Evolutionary conservation across 148 eudicot genomes (phyloP).

Genomic region (Rhododendron kiyosumense): DNA sequence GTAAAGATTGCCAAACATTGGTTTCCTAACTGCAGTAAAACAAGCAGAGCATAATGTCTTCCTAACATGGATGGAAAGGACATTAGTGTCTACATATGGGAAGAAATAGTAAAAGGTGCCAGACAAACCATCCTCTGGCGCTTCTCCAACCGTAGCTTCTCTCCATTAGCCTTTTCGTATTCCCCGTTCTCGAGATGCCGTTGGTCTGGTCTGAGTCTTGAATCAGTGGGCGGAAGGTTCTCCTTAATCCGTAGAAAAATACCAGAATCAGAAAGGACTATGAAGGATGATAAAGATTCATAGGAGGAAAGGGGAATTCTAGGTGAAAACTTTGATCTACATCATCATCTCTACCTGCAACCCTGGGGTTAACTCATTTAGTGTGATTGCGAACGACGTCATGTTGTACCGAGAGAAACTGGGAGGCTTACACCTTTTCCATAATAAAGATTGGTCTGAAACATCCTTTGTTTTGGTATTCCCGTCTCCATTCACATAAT

Average conservation of each 20-base stretch:
- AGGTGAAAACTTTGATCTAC: conserved; percentile 13
- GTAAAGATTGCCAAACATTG: background rate
- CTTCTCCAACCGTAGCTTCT: conserved; percentile 80
- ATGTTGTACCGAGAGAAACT: conserved; percentile 78
- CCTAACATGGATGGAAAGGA: background rate
- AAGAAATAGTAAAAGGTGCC: background rate
- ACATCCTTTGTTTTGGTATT: conserved; percentile 48
- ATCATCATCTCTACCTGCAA: conserved; percentile 51
- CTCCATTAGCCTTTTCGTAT: conserved; percentile 77
- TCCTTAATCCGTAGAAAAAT: conserved; percentile 61
- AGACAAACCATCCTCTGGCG: conserved; percentile 78
- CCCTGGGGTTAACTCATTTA: conserved; percentile 86
- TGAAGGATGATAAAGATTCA: conserved; percentile 25
- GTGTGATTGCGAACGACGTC: conserved; percentile 72
- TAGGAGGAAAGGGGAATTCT: conserved; percentile 11
- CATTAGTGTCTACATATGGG: background rate
- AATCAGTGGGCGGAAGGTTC: conserved; percentile 89
- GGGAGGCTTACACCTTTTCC: conserved; percentile 65
- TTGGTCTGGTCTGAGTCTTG: conserved; percentile 96
- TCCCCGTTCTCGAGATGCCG: conserved; percentile 91
- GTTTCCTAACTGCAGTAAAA: background rate
- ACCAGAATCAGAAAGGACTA: conserved; percentile 36
- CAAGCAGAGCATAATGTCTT: background rate
- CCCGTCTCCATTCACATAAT: conserved; percentile 56
- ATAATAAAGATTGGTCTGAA: conserved; percentile 49